Conservation (phyloP, 2,329 filamentous ascomycete genomes). For the Claviceps sp. region DNA sequence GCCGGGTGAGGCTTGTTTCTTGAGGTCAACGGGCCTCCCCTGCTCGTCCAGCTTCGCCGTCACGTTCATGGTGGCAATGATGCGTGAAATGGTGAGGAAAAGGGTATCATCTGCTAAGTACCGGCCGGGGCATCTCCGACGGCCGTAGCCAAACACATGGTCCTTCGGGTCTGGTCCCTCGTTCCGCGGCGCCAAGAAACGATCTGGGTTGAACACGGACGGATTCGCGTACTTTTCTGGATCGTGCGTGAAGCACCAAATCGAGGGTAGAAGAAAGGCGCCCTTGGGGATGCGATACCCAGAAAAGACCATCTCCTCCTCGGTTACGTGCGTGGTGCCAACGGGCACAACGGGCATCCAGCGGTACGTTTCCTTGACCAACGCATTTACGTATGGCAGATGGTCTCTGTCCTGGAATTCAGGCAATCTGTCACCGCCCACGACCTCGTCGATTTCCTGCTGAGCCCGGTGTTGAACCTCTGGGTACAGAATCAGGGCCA, state of each 20-base stretch:
- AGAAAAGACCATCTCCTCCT: constrained; percentile 13
- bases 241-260: constrained; percentile 42
- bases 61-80: constrained; percentile 32
- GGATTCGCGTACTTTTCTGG: constrained; percentile 46
- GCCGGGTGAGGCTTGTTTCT: constrained; percentile 3
- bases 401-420: constrained; percentile 26
- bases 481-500: constrained; percentile 31
- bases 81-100: constrained; percentile 23
- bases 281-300: constrained; percentile 16
- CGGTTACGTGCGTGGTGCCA: constrained; percentile 24
- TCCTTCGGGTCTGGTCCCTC: constrained; percentile 15
- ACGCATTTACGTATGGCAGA: constrained; percentile 27
- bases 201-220: constrained; percentile 18
- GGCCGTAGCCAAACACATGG: constrained; percentile 22
- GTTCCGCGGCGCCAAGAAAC: constrained; percentile 15
- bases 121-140: constrained; percentile 21
- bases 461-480: constrained; percentile 28
- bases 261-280: constrained; percentile 11
- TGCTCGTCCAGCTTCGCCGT: constrained; percentile 13
- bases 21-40: constrained; percentile 20
- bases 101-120: constrained; percentile 18
- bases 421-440: constrained; percentile 29
- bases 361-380: constrained; percentile 18
- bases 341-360: constrained; percentile 21
- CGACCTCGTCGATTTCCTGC: constrained; percentile 27